Evolutionary conservation across 306 rosid genomes (phyloP).

Genomic region (Ormosia emarginata): DNA sequence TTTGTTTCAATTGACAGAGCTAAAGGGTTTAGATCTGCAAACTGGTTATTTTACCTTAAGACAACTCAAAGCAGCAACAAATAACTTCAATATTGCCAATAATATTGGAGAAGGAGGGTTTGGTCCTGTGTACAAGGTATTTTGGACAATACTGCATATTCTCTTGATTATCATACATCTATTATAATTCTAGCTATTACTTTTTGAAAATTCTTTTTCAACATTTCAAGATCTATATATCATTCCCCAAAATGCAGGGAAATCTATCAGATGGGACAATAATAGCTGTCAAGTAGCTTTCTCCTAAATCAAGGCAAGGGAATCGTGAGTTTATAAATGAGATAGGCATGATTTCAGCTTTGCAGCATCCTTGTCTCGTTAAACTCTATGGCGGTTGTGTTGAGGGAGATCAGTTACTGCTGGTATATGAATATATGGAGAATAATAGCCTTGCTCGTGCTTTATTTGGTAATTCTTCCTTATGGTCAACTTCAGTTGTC

Average conservation of each 20-base stretch:
- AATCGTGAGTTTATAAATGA: slow-evolving; percentile 59
- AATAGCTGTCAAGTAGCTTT: slow-evolving; percentile 58
- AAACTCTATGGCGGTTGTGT: slow-evolving; percentile 60
- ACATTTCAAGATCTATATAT: neutral
- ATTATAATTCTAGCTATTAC: neutral
- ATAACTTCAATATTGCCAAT: slow-evolving; percentile 45
- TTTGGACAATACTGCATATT: neutral
- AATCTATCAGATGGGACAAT: slow-evolving; percentile 36
- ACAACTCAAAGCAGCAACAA: slow-evolving; percentile 57
- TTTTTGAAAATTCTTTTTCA: neutral
- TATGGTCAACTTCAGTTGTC: neutral
- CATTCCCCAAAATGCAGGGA: slow-evolving; percentile 40
- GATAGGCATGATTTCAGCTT: slow-evolving; percentile 63
- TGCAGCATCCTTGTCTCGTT: slow-evolving; percentile 57
- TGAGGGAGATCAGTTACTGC: slow-evolving; percentile 50
- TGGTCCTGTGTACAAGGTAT: slow-evolving; percentile 67
- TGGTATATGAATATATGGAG: slow-evolving; percentile 57
- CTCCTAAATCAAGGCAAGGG: slow-evolving; percentile 63
- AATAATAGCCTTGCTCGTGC: slow-evolving; percentile 58
- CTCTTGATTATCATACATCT: neutral
- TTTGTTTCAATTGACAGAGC: slow-evolving; percentile 34
- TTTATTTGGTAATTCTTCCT: slow-evolving; percentile 41
- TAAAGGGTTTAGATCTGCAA: slow-evolving; percentile 38
- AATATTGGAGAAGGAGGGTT: slow-evolving; percentile 84
- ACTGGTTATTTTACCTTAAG: slow-evolving; percentile 40